These are phyloP conservation scores for Phoma sp. DNA, from an alignment of 2,329 filamentous ascomycete genomes.

Conservation along the genomic window DNA sequence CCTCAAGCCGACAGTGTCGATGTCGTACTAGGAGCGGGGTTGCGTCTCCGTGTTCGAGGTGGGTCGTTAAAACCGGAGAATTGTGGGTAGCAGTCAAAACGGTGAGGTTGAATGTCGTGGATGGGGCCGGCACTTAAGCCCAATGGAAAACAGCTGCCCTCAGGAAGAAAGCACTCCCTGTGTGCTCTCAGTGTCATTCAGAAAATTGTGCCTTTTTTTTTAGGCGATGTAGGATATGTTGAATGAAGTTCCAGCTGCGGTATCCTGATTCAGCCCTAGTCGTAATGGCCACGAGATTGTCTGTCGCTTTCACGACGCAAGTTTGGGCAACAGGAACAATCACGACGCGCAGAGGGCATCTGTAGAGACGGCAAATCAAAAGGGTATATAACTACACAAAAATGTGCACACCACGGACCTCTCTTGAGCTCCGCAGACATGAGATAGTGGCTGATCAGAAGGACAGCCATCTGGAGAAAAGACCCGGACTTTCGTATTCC, in stretches of 20 bases:
- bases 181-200: no score
- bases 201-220: no score
- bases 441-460: background rate
- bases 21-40: constrained; percentile 9
- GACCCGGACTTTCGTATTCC: constrained; percentile 15
- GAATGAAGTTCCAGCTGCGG: no score
- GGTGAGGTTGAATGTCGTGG: background rate
- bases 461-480: constrained; percentile 12
- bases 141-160: background rate
- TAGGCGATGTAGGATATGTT: no score
- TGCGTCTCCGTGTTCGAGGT: constrained; percentile 9
- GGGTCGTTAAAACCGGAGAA: constrained; percentile 3
- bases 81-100: background rate
- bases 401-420: background rate
- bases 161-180: no score
- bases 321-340: background rate
- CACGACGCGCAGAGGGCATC: background rate
- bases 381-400: constrained; percentile 13
- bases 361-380: background rate
- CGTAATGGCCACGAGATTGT: no score
- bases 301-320: no score
- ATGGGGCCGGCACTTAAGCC: constrained; percentile 2
- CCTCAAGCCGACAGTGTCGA: constrained; percentile 3
- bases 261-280: no score
- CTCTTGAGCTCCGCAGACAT: background rate